Base-by-base conservation (phyloP, 805 yeast species). In the Pichia sporocuriosa region DNA sequence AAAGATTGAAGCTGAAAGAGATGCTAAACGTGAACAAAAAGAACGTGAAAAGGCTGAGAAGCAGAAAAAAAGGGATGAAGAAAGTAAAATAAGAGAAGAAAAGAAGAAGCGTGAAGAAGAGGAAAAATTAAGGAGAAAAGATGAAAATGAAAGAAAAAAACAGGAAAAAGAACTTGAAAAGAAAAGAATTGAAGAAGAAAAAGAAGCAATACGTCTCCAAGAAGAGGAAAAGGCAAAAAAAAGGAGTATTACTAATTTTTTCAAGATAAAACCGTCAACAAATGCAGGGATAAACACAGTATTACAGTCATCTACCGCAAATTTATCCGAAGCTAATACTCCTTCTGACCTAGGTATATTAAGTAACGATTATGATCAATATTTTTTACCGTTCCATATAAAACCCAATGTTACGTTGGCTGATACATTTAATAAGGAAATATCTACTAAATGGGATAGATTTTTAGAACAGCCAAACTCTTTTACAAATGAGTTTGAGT, bases 201-300 rank as follows among this genome's bases (percentile, higher is more conserved):
- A 52, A 42, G 50, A 46, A 17, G 46, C 37, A 27, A 40, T 37
- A 26, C 56, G 49, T 27, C 43, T 47, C 32, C 44, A 53, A 29
- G 54, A 59, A 35, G 53, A 53, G 38, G 52, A 53, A 33, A 52
- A 50, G 37, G 34, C 46, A 13, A 40, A 55, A 27, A 59, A 58
- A 33, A 54, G 58, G 34, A 54, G 62, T 17, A 62, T 63, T 31
- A 56, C 54, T 4, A 60, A 62, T 28, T 63, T 63, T 47, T 52
- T 65, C 56, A 51, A 66, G 47, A 45, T 58, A 3, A 46, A 52
- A 28, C 19, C 38, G 9, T 24, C 37, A 9, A 5, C 29, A 6
- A 3, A 11, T 40, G 21, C 32, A 22, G 16, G 34, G 27, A 17
- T 27, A 22, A 17, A 6, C 20, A n/a, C n/a, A n/a, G n/a, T n/a